Percentiles rank a stretch among this genome's conserved stretches.
Evolutionary conservation across 2,329 filamentous ascomycete species (phyloP).

Genomic region (Hortaea sp.): DNA sequence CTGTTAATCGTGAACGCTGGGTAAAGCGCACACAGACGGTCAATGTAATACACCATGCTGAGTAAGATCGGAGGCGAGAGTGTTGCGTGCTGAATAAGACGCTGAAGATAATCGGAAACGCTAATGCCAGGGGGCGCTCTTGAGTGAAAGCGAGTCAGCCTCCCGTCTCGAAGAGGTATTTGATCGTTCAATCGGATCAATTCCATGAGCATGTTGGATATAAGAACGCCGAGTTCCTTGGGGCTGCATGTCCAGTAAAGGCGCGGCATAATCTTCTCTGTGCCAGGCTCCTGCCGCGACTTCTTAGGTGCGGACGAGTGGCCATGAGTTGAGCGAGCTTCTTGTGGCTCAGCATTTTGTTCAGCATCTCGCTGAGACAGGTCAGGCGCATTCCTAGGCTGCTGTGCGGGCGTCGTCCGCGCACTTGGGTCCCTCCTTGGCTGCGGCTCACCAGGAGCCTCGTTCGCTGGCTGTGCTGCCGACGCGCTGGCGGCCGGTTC

Average conservation of each 20-base stretch:
- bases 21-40: constrained; percentile 84
- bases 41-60: constrained; percentile 98
- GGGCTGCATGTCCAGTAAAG: constrained; percentile 73
- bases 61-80: constrained; percentile 88
- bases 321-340: constrained; percentile 21
- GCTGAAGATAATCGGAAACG: constrained; percentile 84
- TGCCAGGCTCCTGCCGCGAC: constrained; percentile 33
- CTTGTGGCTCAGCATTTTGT: constrained; percentile 10
- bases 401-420: neutral
- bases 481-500: constrained; percentile 6
- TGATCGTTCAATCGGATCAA: constrained; percentile 87
- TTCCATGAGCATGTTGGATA: constrained; percentile 92
- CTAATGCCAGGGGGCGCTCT: constrained; percentile 80
- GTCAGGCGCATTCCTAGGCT: neutral
- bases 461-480: neutral
- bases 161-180: constrained; percentile 72
- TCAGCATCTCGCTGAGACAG: neutral
- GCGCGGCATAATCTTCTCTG: constrained; percentile 52
- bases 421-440: constrained; percentile 4
- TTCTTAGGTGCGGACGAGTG: constrained; percentile 35
- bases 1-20: constrained; percentile 94
- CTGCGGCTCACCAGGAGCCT: constrained; percentile 4
- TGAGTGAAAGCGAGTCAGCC: constrained; percentile 85
- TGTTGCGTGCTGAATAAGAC: constrained; percentile 87
- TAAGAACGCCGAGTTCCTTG: constrained; percentile 80